Conservation (phyloP, 768 basidiomycete species). For the Auriscalpium microsporum region DNA sequence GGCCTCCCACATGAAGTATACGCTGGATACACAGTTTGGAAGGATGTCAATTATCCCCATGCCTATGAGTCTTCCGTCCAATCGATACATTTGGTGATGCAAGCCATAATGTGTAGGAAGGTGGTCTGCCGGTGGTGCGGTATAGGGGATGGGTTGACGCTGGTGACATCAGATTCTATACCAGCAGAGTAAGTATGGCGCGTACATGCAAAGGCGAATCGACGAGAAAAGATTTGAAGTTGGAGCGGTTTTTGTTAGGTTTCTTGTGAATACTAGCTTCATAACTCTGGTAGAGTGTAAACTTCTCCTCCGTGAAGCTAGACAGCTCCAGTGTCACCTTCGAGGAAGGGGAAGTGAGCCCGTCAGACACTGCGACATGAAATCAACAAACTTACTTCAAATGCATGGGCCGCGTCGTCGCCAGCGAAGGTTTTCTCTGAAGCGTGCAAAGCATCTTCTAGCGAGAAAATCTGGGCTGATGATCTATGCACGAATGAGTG, state of each 20-base stretch:
- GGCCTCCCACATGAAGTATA: conserved; percentile 86
- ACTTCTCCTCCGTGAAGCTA: conserved; percentile 74
- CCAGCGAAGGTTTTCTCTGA: conserved; percentile 36
- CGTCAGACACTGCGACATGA: neutral
- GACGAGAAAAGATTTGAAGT: conserved; percentile 73
- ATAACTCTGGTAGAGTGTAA: conserved; percentile 65
- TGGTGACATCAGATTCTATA: conserved; percentile 19
- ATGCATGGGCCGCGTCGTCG: conserved; percentile 37
- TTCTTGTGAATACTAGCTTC: conserved; percentile 77
- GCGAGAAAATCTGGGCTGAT: conserved; percentile 25
- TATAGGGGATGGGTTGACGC: conserved; percentile 56
- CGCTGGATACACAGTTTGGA: conserved; percentile 73
- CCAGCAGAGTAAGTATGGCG: neutral
- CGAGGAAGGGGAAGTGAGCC: neutral
- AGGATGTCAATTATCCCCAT: conserved; percentile 87
- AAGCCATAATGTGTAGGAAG: conserved; percentile 82
- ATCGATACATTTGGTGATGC: conserved; percentile 80
- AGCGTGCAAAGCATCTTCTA: conserved; percentile 44
- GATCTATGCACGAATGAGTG: neutral
- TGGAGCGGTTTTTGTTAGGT: conserved; percentile 33
- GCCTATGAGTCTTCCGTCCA: conserved; percentile 78
- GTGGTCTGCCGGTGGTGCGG: conserved; percentile 36
- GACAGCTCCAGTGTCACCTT: conserved; percentile 75
- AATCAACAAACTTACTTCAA: conserved; percentile 39
- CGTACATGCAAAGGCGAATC: conserved; percentile 65